A percentile compares a stretch with the other conserved stretches of the same genome.
phyloP scores from a whole-genome alignment of 2,329 filamentous ascomycete species.

The Arachnopeziza araneosa region DNA sequence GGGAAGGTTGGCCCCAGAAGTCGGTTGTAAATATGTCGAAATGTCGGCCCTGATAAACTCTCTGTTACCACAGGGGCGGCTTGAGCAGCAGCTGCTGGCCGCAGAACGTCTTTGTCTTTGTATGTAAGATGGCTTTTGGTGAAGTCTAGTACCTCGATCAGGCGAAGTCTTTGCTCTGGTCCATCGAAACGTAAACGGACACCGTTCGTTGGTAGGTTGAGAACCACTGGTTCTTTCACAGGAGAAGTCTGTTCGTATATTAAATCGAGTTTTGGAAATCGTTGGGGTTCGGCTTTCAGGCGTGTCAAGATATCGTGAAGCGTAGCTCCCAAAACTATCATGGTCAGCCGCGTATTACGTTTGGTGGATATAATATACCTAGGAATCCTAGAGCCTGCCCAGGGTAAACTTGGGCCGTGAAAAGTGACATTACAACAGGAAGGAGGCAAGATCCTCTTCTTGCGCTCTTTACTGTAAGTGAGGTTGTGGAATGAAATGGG shows the following conservation, averaged over 20 bases:
- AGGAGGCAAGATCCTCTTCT: slow-evolving; percentile 8
- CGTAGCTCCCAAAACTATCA: slow-evolving; percentile 76
- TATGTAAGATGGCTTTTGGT: slow-evolving; percentile 78
- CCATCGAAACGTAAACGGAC: slow-evolving; percentile 90
- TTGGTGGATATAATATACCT: slow-evolving; percentile 14
- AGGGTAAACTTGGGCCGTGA: slow-evolving; percentile 59
- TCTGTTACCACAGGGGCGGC: slow-evolving; percentile 26
- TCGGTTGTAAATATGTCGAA: slow-evolving; percentile 85
- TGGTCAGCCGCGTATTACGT: background rate
- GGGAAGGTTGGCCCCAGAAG: slow-evolving; percentile 92
- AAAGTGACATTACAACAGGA: slow-evolving; percentile 37
- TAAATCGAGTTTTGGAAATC: slow-evolving; percentile 78
- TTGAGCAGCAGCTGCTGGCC: slow-evolving; percentile 41
- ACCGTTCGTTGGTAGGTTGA: slow-evolving; percentile 79
- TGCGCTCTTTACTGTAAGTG: background rate
- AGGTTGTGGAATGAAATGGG: background rate
- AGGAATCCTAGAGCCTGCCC: slow-evolving; percentile 49
- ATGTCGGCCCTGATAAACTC: slow-evolving; percentile 59
- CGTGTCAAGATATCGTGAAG: slow-evolving; percentile 84
- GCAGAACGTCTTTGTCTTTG: slow-evolving; percentile 73
- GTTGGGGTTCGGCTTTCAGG: slow-evolving; percentile 79
- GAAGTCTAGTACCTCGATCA: slow-evolving; percentile 91
- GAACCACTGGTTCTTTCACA: slow-evolving; percentile 65
- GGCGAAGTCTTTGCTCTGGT: slow-evolving; percentile 79
- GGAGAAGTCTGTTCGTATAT: slow-evolving; percentile 73